Evolutionary conservation across 2,329 filamentous ascomycete species (phyloP), one percentile per base, ranked within the genome.

Genomic region (Alternaria postmessia): DNA sequence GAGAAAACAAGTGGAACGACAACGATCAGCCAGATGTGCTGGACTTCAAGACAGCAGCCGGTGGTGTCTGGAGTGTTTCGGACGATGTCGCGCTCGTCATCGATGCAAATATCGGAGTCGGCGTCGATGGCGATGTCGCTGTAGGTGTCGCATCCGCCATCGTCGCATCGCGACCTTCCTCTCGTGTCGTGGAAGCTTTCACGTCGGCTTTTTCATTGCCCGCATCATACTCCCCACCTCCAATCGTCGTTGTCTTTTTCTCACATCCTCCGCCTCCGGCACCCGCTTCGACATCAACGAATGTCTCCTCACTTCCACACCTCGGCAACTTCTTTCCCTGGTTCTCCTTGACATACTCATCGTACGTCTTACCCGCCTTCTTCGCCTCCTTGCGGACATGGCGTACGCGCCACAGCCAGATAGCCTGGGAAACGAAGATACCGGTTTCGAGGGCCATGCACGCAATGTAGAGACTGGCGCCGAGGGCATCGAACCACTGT

Each of bases 401-500:
- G 20, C 85, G 81, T 5, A 87, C 85, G 22, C 86, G 84, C 64
- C 84, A 75, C 3, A 86, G 77, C 87, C 87, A 90, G 57, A 88
- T 78, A 9, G 85, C 74, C 65, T 90, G 88, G 12, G 84, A 87
- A 24, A 76, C 48, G 67, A 89, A 88, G 56, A 90, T 88, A 11
- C 87, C 87, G 7, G 82, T 75, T 70, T 90, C 88, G 12, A 90
- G 80, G 3, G 84, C 43, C 57, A 87, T 81, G 61, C 86, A 87
- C 7, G 87, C 75, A 51, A 88, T 85, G 69, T 89, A 90, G 59
- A 88, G 73, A 2, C 86, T 80, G 0, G 87, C 86, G 3, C 87
- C 88, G 0, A 89, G 76, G 5, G 87, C 76, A 68, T 90, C 88
- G 66, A 90, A 89, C 2, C 81, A 84, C 24, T 85, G 81, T 67